Evolutionary conservation across 164 flowering plant species (phyloP).

Genomic region (Magnolia officinalis): DNA sequence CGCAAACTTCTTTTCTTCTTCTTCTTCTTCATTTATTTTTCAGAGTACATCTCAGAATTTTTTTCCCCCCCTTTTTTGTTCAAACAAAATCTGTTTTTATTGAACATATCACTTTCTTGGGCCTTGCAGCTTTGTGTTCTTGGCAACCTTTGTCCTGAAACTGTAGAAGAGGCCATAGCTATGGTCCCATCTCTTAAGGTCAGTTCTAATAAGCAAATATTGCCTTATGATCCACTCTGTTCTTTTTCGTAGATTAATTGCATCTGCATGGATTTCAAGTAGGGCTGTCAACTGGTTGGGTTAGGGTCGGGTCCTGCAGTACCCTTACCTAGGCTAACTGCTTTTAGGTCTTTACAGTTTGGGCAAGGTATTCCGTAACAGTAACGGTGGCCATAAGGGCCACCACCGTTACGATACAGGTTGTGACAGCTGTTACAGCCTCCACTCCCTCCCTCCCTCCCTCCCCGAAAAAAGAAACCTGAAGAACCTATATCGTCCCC

Average conservation of each 20-base stretch:
- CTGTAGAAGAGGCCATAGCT: constrained; percentile 94
- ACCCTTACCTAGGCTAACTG: no score
- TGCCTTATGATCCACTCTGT: background rate
- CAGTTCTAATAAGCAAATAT: background rate
- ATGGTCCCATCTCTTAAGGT: constrained; percentile 99
- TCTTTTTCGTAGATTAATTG: background rate
- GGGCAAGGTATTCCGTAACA: no score
- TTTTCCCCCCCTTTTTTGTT: background rate
- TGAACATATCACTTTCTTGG: constrained; percentile 55
- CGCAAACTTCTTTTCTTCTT: background rate
- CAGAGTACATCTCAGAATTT: background rate
- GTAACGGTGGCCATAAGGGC: no score
- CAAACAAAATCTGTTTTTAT: background rate
- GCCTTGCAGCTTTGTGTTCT: constrained; percentile 87
- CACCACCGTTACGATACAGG: no score
- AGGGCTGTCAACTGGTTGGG: background rate
- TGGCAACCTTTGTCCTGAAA: constrained; percentile 97
- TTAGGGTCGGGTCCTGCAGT: background rate
- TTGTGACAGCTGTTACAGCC: no score
- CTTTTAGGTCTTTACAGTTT: no score
- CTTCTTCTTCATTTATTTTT: background rate
- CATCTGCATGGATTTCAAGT: background rate
- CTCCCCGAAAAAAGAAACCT: no score
- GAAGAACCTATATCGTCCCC: no score
- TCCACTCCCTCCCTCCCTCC: no score